Evolutionary conservation across 2,329 filamentous ascomycete species (phyloP), one percentile per base, ranked within the genome.

Genomic region (Ramichloridium luteum): DNA sequence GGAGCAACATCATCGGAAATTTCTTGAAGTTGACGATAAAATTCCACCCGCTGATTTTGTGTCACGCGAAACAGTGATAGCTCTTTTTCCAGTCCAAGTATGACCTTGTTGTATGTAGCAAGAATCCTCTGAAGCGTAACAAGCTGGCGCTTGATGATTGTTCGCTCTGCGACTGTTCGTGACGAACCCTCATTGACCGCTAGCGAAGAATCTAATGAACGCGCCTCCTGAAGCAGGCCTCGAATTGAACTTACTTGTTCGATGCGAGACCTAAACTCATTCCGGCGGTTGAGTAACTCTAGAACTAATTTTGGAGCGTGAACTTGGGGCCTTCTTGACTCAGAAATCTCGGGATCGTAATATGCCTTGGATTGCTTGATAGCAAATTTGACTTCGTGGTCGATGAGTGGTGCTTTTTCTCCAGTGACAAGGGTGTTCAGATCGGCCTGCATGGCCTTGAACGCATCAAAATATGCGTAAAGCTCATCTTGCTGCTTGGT

Each of bases 401-500:
- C 72, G 17, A 85, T 70, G 3, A 92, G 71, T 17, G 70, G 64
- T 43, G 90, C 92, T n/a, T 65, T 66, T 37, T 84, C 69, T 1
- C 88, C 88, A 2, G 78, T 80, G 11, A 94, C 65, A 16, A 76
- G 73, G 40, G 79, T 74, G 40, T 79, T 74, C 9, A 88, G 75
- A 56, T 96, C 86, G 5, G 82, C 77, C 35, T 90, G 70, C 28
- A 79, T 67, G 0, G 80, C 74, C 37, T 83, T 71, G 16, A 94
- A 63, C 6, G 73, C 76, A 50, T 85, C 76, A 36, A 93, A 79
- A 49, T 92, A 93, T 5, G 81, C 81, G 56, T 88, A 82, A 25
- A 94, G 71, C 50, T 92, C 76, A 39, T 94, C 88, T 57, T 96
- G 88, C 27, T 78, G 70, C 53, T 82, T 82, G 0, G 85, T 83